A percentile compares a stretch with the other conserved stretches of the same genome.
phyloP scores from a whole-genome alignment of 352 stramenopile genomes.

The Sclerospora graminicola region DNA sequence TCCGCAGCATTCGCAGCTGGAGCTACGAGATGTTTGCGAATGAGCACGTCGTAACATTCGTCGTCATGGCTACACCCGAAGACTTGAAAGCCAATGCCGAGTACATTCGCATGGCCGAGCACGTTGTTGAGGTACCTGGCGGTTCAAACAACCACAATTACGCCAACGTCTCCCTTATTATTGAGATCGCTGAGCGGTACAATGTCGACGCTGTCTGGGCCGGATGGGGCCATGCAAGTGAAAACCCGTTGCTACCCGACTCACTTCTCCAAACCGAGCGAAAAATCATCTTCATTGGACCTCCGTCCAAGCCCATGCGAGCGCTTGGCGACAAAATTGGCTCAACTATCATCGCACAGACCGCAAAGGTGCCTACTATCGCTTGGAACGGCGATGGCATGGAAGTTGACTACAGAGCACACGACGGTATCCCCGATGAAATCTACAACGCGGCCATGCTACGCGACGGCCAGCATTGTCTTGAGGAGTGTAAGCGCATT shows the following conservation, averaged over 20 bases:
- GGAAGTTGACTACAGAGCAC: conserved; percentile 84
- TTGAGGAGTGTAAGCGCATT: conserved; percentile 91
- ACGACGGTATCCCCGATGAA: conserved; percentile 86
- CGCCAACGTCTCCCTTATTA: conserved; percentile 98
- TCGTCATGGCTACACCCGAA: conserved; percentile 99
- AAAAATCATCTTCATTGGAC: conserved; percentile 98
- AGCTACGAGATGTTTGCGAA: conserved; percentile 97
- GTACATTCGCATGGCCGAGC: conserved; percentile 99
- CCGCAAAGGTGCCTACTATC: conserved; percentile 97
- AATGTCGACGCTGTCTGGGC: conserved; percentile 97
- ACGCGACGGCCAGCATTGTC: conserved; percentile 85
- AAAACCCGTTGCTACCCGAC: conserved; percentile 97
- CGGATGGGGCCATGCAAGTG: conserved; percentile 97
- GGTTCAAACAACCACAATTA: conserved; percentile 99
- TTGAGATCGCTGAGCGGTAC: conserved; percentile 95
- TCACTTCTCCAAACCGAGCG: conserved; percentile 84
- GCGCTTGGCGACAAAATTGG: conserved; percentile 99
- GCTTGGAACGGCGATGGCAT: conserved; percentile 98
- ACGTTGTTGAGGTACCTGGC: conserved; percentile 98
- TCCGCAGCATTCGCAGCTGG: conserved; percentile 98
- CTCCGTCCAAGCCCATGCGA: conserved; percentile 95
- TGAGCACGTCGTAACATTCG: conserved; percentile 92
- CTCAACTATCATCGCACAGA: conserved; percentile 99
- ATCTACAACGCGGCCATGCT: conserved; percentile 93
- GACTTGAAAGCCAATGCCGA: conserved; percentile 99